phyloP scores from a whole-genome alignment of 768 basidiomycete genomes.

The Pleurotus sapidus region DNA sequence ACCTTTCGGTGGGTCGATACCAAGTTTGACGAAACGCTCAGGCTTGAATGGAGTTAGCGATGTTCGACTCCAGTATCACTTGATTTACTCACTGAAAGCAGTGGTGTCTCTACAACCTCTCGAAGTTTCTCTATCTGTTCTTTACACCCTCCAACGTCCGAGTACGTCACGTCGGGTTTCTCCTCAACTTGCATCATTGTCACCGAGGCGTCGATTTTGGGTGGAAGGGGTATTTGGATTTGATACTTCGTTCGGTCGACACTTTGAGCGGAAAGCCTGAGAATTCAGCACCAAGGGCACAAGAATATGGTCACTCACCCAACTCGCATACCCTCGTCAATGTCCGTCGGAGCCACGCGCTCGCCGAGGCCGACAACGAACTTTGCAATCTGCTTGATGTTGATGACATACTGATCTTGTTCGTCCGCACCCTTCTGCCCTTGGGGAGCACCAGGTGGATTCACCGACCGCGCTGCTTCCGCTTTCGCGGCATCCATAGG shows the following conservation, averaged over 20 bases:
- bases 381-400: conserved; percentile 99
- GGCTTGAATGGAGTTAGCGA: conserved; percentile 56
- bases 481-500: conserved; percentile 74
- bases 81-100: conserved; percentile 71
- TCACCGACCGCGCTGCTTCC: conserved; percentile 74
- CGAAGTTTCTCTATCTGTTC: conserved; percentile 99
- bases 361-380: conserved; percentile 98
- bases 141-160: conserved; percentile 97
- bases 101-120: conserved; percentile 96
- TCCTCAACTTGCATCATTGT: conserved; percentile 99
- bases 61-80: not conserved
- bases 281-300: not conserved
- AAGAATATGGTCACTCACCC: conserved; percentile 60
- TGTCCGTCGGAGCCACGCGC: conserved; percentile 94
- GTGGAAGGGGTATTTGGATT: conserved; percentile 97
- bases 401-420: conserved; percentile 99
- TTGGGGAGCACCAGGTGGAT: conserved; percentile 72
- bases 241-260: conserved; percentile 97
- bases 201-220: conserved; percentile 98
- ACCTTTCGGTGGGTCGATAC: conserved; percentile 98
- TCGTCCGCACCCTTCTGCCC: conserved; percentile 98
- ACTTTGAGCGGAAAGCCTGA: conserved; percentile 34
- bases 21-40: conserved; percentile 97
- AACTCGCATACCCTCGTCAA: conserved; percentile 99
- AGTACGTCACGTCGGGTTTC: conserved; percentile 97